These are phyloP conservation scores for Karstenula rhodostoma DNA, from an alignment of 2,329 filamentous ascomycete genomes.

Conservation along the genomic window DNA sequence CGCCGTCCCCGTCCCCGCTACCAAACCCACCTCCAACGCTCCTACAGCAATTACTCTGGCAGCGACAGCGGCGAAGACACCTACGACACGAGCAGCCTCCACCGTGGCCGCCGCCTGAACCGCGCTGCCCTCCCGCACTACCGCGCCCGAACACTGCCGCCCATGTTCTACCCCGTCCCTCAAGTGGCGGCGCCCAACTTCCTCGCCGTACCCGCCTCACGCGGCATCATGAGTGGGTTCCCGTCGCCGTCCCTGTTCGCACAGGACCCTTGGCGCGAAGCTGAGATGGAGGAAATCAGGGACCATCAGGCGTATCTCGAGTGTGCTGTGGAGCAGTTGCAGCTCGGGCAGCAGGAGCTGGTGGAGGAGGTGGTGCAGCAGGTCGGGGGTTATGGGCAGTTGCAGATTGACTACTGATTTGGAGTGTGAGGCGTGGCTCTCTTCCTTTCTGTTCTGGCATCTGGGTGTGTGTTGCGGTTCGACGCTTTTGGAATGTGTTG, in stretches of 20 bases:
- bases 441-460: no score
- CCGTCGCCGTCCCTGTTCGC: not conserved
- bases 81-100: not conserved
- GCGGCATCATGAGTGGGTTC: not conserved
- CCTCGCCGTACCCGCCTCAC: not conserved
- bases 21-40: not conserved
- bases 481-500: no score
- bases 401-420: not conserved
- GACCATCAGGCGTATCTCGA: not conserved
- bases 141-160: not conserved
- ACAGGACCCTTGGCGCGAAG: not conserved
- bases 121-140: not conserved
- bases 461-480: no score
- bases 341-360: not conserved
- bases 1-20: not conserved
- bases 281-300: slow-evolving; percentile 9
- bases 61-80: not conserved
- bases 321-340: not conserved
- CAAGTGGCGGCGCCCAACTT: not conserved
- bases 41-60: not conserved
- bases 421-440: no score
- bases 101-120: not conserved
- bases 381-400: not conserved
- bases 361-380: not conserved
- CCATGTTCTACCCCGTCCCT: not conserved